Conservation (phyloP, 148 eudicot species). For the Rhododendron kiyosumense region DNA sequence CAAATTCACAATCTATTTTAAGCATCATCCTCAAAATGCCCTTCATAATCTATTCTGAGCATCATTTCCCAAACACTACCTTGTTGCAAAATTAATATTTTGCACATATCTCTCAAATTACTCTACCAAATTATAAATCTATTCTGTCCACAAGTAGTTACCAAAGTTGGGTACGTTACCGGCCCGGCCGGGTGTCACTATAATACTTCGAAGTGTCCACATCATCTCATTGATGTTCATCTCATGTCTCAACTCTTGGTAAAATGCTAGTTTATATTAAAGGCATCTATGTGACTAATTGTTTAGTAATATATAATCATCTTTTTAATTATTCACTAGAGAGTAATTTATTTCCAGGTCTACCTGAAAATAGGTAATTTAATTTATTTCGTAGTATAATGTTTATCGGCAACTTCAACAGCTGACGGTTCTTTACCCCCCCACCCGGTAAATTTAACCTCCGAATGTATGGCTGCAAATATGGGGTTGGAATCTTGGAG, state of each 20-base stretch:
- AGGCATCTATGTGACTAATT: neutral
- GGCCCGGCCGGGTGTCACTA: neutral
- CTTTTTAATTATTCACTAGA: neutral
- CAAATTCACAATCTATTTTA: too few relatives aligned
- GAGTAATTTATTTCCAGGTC: neutral
- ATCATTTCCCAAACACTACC: too few relatives aligned
- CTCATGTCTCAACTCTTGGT: neutral
- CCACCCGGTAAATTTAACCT: neutral
- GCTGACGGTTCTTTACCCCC: neutral
- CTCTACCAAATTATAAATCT: too few relatives aligned
- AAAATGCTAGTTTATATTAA: neutral
- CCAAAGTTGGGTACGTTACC: neutral
- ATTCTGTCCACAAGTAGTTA: too few relatives aligned
- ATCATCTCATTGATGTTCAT: neutral
- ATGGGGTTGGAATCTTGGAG: neutral
- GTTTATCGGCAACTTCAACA: neutral
- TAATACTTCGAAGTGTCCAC: neutral
- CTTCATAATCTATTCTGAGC: too few relatives aligned
- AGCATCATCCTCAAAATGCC: too few relatives aligned
- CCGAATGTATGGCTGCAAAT: neutral
- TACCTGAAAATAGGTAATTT: neutral
- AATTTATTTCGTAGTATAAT: neutral
- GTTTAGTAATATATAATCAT: neutral
- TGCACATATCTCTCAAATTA: too few relatives aligned
- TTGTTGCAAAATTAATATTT: too few relatives aligned